Base-by-base conservation (phyloP, 345 rosid genomes). In the Jatropha curcas region DNA sequence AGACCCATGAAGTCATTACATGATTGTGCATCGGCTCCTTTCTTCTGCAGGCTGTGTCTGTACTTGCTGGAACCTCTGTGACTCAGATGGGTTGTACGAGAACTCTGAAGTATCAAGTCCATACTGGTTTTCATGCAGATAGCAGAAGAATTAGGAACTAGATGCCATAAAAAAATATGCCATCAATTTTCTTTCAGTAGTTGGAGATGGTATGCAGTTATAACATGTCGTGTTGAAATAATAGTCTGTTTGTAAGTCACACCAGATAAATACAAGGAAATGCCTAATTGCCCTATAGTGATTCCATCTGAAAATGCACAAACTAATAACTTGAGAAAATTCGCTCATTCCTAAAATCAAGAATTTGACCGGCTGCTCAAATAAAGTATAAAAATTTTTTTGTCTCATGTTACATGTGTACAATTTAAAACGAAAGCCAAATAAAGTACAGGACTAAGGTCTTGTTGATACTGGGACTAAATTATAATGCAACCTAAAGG, bases 51-150 rank as follows among this genome's bases (percentile, higher is more conserved):
- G 91, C 70, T 81, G 97, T 7, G 86, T 5, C 13, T 89, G 51
- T 63, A 69, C 86, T 76, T 88, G 99, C 82, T 87, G 96, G 84
- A 59, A 70, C 85, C 97, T 83, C 80, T 84, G 87, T 1, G 98
- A 71, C 85, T 92, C 98, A 0, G 97, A 78, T 12, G 98, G 98
- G 81, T 90, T 89, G 92, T 92, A 91, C 25, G 99, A 84, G 83
- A 89, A 95, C 89, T 91, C 97, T 1, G 98, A 82, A 37, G 99
- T 91, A 82, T 92, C 92, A n/a, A 95, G 92, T 46, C 96, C 98
- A 65, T 89, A 92, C 99, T 95, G 93, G 75, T 74, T 77, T 69
- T 75, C 62, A 76, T 9, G 51, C 65, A 70, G 5, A 46, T 24
- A 56, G 19, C 4, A n/a, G 34, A 0, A 51, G n/a, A 59, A 53